A percentile compares a stretch with the other conserved stretches of the same genome.
These are phyloP conservation scores for Stephania yunnanensis DNA, from an alignment of 164 flowering plant genomes.

Conservation along the genomic window DNA sequence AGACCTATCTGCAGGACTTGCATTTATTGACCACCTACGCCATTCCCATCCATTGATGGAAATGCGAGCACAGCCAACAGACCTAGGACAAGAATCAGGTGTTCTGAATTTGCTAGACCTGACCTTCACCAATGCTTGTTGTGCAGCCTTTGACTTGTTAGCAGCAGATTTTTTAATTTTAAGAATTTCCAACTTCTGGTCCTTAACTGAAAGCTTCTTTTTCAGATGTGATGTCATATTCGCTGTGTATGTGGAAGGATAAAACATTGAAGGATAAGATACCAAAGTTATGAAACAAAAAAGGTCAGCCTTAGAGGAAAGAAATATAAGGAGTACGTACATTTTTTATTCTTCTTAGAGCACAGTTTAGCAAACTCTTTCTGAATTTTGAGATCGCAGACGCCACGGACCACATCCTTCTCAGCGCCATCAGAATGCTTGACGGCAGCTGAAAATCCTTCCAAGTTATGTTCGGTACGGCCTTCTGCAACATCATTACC, in stretches of 20 bases:
- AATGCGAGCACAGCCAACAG: conserved; percentile 90
- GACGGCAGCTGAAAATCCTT: conserved; percentile 11
- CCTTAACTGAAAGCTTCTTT: conserved; percentile 35
- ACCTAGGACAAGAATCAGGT: conserved; percentile 41
- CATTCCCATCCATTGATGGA: conserved; percentile 97
- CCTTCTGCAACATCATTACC: conserved; percentile 20
- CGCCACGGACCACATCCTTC: conserved; percentile 16
- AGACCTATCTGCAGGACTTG: conserved; percentile 74
- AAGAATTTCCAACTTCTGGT: conserved; percentile 22
- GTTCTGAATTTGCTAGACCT: conserved; percentile 31
- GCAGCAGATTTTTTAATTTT: conserved; percentile 22
- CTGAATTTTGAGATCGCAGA: conserved; percentile 15
- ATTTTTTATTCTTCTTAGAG: conserved; percentile 21
- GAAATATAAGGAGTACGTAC: conserved; percentile 13
- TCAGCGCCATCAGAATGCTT: conserved; percentile 12
- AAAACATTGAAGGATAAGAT: conserved; percentile 5
- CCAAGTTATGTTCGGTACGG: conserved; percentile 10
- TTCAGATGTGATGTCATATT: conserved; percentile 33
- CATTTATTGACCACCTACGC: conserved; percentile 79
- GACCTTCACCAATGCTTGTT: conserved; percentile 25
- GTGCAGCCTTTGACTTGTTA: conserved; percentile 26
- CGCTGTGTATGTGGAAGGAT: conserved; percentile 28
- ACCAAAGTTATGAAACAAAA: not conserved
- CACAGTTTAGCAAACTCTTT: conserved; percentile 10
- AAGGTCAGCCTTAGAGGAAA: not conserved